Evolutionary conservation across 106 monocot species (phyloP).

Genomic region (Allium cepa): DNA sequence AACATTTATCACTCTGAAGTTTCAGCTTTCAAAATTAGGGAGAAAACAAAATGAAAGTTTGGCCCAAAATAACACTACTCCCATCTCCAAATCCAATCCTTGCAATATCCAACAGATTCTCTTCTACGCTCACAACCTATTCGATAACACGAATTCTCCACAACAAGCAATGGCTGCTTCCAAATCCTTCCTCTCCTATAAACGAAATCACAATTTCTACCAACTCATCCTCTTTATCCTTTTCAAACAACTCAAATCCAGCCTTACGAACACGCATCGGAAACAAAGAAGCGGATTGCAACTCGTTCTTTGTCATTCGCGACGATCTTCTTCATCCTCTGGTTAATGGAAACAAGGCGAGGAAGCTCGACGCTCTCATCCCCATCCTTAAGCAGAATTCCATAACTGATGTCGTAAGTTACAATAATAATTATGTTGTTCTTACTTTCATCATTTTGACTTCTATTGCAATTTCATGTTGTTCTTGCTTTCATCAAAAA

Average conservation of each 20-base stretch:
- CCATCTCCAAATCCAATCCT: too few relatives aligned
- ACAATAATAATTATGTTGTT: neutral
- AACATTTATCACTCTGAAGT: too few relatives aligned
- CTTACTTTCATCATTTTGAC: neutral
- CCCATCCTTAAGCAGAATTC: slow-evolving; percentile 36
- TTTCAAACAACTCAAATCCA: slow-evolving; percentile 16
- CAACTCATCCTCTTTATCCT: slow-evolving; percentile 2
- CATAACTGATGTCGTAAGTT: slow-evolving; percentile 43
- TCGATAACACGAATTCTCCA: slow-evolving; percentile 10
- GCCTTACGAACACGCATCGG: neutral
- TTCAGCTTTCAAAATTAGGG: too few relatives aligned
- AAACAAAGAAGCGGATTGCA: neutral
- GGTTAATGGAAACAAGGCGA: slow-evolving; percentile 75
- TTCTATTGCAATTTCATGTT: neutral
- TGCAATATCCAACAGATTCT: too few relatives aligned
- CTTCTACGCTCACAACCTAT: slow-evolving; percentile 3
- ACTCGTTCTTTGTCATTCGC: slow-evolving; percentile 46
- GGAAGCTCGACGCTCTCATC: slow-evolving; percentile 73
- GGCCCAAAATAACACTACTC: too few relatives aligned
- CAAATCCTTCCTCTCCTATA: slow-evolving; percentile 36
- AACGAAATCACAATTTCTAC: slow-evolving; percentile 35
- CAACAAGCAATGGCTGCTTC: slow-evolving; percentile 44
- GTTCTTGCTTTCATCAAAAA: neutral
- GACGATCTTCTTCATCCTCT: slow-evolving; percentile 77
- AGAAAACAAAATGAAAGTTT: too few relatives aligned